Conservation (phyloP, 805 yeast genomes). For the Metschnikowia dekortorum region DNA sequence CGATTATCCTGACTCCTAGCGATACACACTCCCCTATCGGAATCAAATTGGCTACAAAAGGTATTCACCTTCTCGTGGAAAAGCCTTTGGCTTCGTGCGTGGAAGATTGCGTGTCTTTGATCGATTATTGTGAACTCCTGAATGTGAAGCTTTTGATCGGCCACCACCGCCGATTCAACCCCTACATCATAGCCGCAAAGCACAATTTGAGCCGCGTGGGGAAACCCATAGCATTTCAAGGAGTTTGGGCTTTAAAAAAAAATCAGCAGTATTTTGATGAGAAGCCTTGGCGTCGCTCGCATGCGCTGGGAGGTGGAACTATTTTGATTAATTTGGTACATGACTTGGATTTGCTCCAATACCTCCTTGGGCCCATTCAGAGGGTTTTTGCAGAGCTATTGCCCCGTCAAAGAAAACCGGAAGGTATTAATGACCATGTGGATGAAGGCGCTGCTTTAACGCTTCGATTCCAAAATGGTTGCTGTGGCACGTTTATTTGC, state of each 20-base stretch:
- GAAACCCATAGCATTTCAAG: slow-evolving; percentile 34
- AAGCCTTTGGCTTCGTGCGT: slow-evolving; percentile 37
- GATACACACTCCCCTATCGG: slow-evolving; percentile 36
- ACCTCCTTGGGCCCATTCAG: slow-evolving; percentile 36
- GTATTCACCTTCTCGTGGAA: slow-evolving; percentile 37
- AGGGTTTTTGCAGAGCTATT: slow-evolving; percentile 37
- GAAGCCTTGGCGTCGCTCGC: slow-evolving; percentile 37
- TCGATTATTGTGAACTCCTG: slow-evolving; percentile 20
- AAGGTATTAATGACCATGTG: slow-evolving; percentile 20
- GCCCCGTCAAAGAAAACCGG: slow-evolving; percentile 25
- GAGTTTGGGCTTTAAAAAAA: slow-evolving; percentile 38
- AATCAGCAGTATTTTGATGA: slow-evolving; percentile 31
- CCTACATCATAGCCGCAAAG: slow-evolving; percentile 37
- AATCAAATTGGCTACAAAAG: slow-evolving; percentile 29
- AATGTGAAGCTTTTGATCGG: slow-evolving; percentile 35
- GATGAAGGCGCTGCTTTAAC: slow-evolving; percentile 43
- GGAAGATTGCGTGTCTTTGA: slow-evolving; percentile 31
- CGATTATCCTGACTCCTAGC: slow-evolving; percentile 40
- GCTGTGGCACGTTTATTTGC: slow-evolving; percentile 39
- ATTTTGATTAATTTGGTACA: slow-evolving; percentile 39
- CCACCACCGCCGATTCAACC: slow-evolving; percentile 41
- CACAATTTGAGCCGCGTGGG: slow-evolving; percentile 30
- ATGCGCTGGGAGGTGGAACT: slow-evolving; percentile 36
- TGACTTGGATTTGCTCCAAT: slow-evolving; percentile 39
- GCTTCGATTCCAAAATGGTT: slow-evolving; percentile 33